Evolutionary conservation across 768 basidiomycete species (phyloP).

Genomic region (Leccinellum albellum): DNA sequence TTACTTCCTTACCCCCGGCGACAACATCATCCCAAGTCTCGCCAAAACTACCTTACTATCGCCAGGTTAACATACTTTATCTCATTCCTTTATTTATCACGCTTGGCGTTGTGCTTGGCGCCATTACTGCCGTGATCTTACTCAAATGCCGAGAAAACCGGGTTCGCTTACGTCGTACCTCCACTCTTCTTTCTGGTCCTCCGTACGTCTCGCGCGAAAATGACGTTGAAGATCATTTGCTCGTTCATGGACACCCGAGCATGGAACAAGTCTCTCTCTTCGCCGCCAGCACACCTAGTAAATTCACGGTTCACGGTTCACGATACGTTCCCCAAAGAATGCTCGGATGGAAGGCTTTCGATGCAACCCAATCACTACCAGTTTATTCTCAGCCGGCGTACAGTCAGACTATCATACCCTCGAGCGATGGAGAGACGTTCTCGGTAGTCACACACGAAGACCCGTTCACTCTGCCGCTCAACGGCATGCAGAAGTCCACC

Average conservation of each 20-base stretch:
- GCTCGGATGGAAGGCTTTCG: conserved; percentile 7
- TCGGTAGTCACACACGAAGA: conserved; percentile 22
- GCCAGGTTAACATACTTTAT: conserved; percentile 24
- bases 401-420: conserved; percentile 17
- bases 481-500: not conserved
- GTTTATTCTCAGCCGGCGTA: conserved; percentile 1
- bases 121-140: conserved; percentile 6
- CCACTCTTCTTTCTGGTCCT: conserved; percentile 23
- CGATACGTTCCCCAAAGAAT: conserved; percentile 18
- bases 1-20: conserved; percentile 33
- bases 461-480: conserved; percentile 16
- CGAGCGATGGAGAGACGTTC: conserved; percentile 22
- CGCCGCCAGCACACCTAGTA: conserved; percentile 26
- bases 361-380: not conserved
- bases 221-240: conserved; percentile 13
- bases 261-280: conserved; percentile 28
- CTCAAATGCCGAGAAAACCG: conserved; percentile 11
- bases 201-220: conserved; percentile 23
- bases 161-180: conserved; percentile 6
- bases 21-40: conserved; percentile 12
- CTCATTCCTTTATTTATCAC: conserved; percentile 25
- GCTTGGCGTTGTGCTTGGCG: conserved; percentile 25
- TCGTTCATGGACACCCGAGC: conserved; percentile 16
- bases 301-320: conserved; percentile 28
- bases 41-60: conserved; percentile 20